These are phyloP conservation scores for Cutaneotrichosporon dermatis DNA, from an alignment of 1,284 basidiomycete species.

Conservation along the genomic window DNA sequence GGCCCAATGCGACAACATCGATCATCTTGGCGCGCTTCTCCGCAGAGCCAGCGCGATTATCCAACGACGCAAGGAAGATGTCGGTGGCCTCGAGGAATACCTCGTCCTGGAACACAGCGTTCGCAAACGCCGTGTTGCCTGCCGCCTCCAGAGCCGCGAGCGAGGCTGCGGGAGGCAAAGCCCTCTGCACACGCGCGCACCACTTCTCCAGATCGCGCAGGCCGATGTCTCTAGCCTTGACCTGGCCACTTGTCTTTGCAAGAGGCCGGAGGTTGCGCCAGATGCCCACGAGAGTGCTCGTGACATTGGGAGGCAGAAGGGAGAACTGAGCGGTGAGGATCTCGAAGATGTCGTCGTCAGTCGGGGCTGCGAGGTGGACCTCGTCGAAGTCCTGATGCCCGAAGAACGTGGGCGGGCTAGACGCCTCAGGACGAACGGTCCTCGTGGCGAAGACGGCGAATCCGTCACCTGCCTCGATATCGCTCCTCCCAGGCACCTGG, in stretches of 20 bases:
- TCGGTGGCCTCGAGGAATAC: slow-evolving; percentile 86
- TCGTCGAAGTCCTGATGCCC: slow-evolving; percentile 77
- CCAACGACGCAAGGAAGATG: slow-evolving; percentile 74
- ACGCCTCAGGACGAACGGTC: slow-evolving; percentile 54
- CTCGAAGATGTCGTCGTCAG: slow-evolving; percentile 60
- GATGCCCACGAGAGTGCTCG: slow-evolving; percentile 35
- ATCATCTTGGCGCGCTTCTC: slow-evolving; percentile 38
- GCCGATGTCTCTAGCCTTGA: slow-evolving; percentile 56
- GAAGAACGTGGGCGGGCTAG: slow-evolving; percentile 61
- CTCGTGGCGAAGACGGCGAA: slow-evolving; percentile 80
- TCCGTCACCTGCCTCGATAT: slow-evolving; percentile 64
- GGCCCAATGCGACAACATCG: slow-evolving; percentile 57
- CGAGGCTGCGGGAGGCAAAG: slow-evolving; percentile 53
- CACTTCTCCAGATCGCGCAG: slow-evolving; percentile 85
- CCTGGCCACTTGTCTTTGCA: slow-evolving; percentile 44
- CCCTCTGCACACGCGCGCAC: slow-evolving; percentile 66
- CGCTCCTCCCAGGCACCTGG: slow-evolving; percentile 65
- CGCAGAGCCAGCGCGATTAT: slow-evolving; percentile 53
- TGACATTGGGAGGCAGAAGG: slow-evolving; percentile 55
- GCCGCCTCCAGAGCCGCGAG: slow-evolving; percentile 29
- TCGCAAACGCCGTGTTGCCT: slow-evolving; percentile 59
- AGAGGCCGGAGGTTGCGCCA: slow-evolving; percentile 43
- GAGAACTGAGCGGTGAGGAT: slow-evolving; percentile 68
- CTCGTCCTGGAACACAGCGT: slow-evolving; percentile 77
- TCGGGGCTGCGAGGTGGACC: slow-evolving; percentile 61